These are phyloP conservation scores for Hymenoscyphus linearis DNA, from an alignment of 2,329 filamentous ascomycete genomes.

Conservation along the genomic window DNA sequence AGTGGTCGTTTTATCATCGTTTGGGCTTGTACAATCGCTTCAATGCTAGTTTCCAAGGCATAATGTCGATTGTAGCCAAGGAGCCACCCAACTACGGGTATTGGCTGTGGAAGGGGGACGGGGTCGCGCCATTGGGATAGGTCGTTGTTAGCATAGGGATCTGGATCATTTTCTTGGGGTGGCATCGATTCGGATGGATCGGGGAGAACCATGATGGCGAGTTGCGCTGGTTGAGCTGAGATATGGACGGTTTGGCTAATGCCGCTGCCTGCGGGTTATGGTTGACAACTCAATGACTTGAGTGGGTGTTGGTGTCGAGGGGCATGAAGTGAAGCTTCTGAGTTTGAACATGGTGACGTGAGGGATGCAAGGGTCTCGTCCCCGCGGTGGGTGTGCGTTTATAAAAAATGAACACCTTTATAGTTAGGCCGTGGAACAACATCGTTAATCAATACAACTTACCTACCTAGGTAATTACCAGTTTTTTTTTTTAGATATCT, in stretches of 20 bases:
- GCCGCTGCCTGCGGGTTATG: neutral
- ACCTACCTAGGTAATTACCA: too few relatives aligned
- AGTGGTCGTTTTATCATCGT: slow-evolving; percentile 18
- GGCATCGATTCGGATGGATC: slow-evolving; percentile 23
- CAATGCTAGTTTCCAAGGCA: slow-evolving; percentile 2
- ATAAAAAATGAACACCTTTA: neutral
- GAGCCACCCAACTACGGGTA: slow-evolving; percentile 14
- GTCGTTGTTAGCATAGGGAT: slow-evolving; percentile 21
- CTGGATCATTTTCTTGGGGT: slow-evolving; percentile 26
- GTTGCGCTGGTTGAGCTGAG: neutral
- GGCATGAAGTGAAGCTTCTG: neutral
- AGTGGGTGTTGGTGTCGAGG: neutral
- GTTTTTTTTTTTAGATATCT: too few relatives aligned
- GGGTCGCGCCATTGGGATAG: neutral
- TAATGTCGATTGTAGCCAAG: slow-evolving; percentile 19
- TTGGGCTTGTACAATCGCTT: slow-evolving; percentile 6
- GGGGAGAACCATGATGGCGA: slow-evolving; percentile 5
- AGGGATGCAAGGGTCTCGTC: neutral
- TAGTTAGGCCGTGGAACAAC: too few relatives aligned
- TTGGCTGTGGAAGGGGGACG: slow-evolving; percentile 2
- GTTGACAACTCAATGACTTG: neutral
- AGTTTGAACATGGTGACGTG: neutral
- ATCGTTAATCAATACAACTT: too few relatives aligned
- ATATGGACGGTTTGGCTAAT: neutral
- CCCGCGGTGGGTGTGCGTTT: neutral